phyloP scores from a whole-genome alignment of 2,329 filamentous ascomycete species.

The Aureobasidium sp. region DNA sequence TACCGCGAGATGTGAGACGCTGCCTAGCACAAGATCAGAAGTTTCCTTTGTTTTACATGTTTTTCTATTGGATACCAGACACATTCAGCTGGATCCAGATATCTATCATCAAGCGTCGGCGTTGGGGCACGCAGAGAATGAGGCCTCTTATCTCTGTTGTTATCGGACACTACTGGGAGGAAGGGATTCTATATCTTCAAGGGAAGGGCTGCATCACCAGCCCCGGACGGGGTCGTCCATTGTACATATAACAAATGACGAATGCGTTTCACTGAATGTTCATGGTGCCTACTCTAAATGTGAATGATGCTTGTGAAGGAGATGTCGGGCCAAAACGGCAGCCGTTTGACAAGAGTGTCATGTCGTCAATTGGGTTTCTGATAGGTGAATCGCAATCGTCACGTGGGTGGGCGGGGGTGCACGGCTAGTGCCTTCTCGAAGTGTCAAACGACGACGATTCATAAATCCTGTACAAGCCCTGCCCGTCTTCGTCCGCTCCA shows the following conservation, averaged over 20 bases:
- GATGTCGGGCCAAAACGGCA: neutral
- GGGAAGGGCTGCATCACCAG: neutral
- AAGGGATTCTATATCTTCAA: neutral
- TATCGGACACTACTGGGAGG: neutral
- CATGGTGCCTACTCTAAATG: neutral
- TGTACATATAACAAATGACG: constrained; percentile 1
- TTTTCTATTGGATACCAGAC: neutral
- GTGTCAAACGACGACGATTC: constrained; percentile 2
- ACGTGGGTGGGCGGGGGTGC: constrained; percentile 4
- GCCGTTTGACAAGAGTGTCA: neutral
- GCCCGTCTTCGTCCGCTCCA: neutral
- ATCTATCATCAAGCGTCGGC: neutral
- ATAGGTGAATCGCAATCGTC: neutral
- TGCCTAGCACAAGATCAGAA: neutral
- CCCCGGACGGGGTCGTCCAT: neutral
- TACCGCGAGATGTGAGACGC: constrained; percentile 64
- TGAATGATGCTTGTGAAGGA: neutral
- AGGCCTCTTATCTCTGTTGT: neutral
- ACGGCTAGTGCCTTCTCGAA: neutral
- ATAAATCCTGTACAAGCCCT: constrained; percentile 9
- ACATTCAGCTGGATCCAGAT: neutral
- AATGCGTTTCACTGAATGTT: neutral
- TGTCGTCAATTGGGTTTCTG: neutral
- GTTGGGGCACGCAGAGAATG: neutral
- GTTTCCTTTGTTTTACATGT: neutral